Conservation (phyloP, 1,139 yeast species). For the Yamadazyma triangularis region DNA sequence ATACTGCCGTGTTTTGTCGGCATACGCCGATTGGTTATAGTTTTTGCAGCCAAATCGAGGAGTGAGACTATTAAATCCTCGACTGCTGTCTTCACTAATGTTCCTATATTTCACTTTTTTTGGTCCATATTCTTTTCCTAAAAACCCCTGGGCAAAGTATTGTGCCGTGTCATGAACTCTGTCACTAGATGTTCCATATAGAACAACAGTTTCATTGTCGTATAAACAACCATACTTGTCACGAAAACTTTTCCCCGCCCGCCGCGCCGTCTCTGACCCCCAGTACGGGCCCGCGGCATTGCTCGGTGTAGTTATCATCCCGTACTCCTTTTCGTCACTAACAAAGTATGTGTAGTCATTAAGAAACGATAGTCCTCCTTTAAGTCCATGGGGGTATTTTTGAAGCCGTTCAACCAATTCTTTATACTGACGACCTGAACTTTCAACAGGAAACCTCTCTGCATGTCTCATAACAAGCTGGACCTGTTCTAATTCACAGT, state of each 20-base stretch:
- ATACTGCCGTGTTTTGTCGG: conserved; percentile 10
- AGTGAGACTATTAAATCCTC: conserved; percentile 25
- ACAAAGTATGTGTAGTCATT: conserved; percentile 25
- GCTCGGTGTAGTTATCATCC: conserved; percentile 23
- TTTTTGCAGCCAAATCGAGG: conserved; percentile 25
- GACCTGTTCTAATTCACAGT: conserved; percentile 31
- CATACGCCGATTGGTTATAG: conserved; percentile 10
- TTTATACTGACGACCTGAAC: conserved; percentile 20
- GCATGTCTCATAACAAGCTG: conserved; percentile 35
- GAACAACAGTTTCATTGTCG: conserved; percentile 19
- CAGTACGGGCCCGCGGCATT: conserved; percentile 19
- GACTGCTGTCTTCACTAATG: conserved; percentile 19
- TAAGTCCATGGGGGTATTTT: conserved; percentile 11
- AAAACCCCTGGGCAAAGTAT: conserved; percentile 27
- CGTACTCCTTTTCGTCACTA: conserved; percentile 20
- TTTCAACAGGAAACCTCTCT: conserved; percentile 30
- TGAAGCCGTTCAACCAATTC: conserved; percentile 18
- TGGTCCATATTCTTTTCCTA: conserved; percentile 16
- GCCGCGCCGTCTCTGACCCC: conserved; percentile 23
- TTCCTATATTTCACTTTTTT: conserved; percentile 17
- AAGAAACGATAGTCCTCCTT: conserved; percentile 22
- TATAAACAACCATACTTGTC: conserved; percentile 24
- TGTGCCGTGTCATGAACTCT: conserved; percentile 27
- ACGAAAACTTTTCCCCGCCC: conserved; percentile 30
- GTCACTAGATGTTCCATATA: conserved; percentile 28